phyloP scores from a whole-genome alignment of 306 rosid species.

The Inga laurina region DNA sequence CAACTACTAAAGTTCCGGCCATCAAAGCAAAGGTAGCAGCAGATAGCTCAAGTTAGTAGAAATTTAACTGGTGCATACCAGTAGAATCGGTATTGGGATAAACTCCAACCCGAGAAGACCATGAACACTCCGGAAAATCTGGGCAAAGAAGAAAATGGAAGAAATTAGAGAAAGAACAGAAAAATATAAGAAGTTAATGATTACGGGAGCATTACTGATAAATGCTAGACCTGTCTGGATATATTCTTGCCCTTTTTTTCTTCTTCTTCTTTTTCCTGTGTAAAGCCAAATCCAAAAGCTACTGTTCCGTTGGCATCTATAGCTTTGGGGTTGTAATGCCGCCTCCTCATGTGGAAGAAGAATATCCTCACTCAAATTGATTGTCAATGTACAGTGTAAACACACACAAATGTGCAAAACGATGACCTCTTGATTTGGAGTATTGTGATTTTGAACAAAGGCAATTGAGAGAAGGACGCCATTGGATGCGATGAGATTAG shows the following conservation, averaged over 20 bases:
- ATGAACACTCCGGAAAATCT: background rate
- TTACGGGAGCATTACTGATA: background rate
- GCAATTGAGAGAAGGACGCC: background rate
- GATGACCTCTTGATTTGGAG: background rate
- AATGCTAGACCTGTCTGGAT: background rate
- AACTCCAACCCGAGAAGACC: constrained; percentile 6
- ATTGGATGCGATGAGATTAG: background rate
- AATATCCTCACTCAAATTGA: background rate
- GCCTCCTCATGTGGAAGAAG: background rate
- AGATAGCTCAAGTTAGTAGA: background rate
- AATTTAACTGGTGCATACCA: background rate
- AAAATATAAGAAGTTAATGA: background rate
- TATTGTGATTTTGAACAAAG: background rate
- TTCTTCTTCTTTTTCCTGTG: too few relatives aligned
- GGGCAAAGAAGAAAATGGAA: constrained; percentile 1
- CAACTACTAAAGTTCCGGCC: constrained; percentile 13
- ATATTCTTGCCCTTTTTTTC: background rate
- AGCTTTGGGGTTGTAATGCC: background rate
- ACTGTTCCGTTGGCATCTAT: background rate
- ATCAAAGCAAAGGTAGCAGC: constrained; percentile 16
- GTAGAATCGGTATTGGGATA: background rate
- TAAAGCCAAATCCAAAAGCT: background rate
- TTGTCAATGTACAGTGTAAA: background rate
- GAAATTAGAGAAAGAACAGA: background rate
- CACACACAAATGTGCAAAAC: background rate